These are phyloP conservation scores for Jacaranda copaia DNA, from an alignment of 257 asterid species.

Conservation along the genomic window DNA sequence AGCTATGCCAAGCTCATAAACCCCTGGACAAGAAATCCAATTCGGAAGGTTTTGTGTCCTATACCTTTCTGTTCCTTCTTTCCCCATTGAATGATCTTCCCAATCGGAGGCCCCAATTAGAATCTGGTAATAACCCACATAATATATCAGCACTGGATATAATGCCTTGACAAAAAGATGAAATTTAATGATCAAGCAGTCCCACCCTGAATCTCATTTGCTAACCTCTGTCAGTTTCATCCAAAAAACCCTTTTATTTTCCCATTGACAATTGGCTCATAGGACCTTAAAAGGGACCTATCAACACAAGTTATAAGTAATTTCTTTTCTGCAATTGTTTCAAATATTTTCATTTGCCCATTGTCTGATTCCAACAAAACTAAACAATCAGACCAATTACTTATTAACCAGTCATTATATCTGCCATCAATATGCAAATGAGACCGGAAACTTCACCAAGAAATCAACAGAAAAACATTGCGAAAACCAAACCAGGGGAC, in stretches of 20 bases:
- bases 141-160: constrained; percentile 19
- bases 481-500: constrained; percentile 18
- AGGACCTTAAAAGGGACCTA: constrained; percentile 4
- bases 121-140: constrained; percentile 52
- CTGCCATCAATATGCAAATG: neutral
- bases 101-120: constrained; percentile 82
- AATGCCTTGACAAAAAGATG: neutral
- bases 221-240: neutral
- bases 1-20: constrained; percentile 84
- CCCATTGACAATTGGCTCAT: constrained; percentile 6
- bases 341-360: neutral
- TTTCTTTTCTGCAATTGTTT: neutral
- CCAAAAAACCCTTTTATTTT: neutral
- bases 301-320: neutral
- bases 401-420: neutral
- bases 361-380: neutral
- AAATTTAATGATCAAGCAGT: neutral
- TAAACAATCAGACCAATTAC: constrained; percentile 10
- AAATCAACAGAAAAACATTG: neutral
- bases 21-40: constrained; percentile 73
- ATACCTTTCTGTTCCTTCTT: constrained; percentile 83
- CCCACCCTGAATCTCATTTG: neutral
- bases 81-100: constrained; percentile 67
- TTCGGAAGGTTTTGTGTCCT: constrained; percentile 85
- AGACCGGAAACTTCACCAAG: constrained; percentile 4